Evolutionary conservation across 192 early-diverging fungal genomes (phyloP), one percentile per base, ranked within the genome.

Genomic region (Backusella luteola): DNA sequence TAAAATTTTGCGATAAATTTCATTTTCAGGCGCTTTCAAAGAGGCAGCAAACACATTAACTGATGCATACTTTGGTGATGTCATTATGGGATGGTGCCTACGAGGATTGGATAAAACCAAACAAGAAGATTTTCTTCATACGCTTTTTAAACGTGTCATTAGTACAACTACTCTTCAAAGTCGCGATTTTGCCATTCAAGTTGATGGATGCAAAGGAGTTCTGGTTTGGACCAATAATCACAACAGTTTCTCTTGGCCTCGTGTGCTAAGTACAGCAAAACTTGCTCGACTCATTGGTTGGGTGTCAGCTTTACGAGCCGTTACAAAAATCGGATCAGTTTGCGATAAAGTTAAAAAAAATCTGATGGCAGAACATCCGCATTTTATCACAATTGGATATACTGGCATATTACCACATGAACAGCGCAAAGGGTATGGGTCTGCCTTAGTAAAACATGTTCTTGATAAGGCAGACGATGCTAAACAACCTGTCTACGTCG

Each of bases 181-280:
- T 68, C 59, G 75, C 6, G 81, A 83, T 39, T 83, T 76, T 49
- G 77, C 76, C 23, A 66, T 83, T 67, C 81, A 83, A 76, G 77
- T 76, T 9, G 81, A 83, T 35, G 77, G 77, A 19, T 83, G 76
- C 29, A 83, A 83, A 38, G 81, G 81, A 63, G 75, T 76, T 19
- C 35, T 79, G 17, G 46, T 79, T 14, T 83, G 77, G 77, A 56
- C 69, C 0, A 83, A 67, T 21, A 44, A 72, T 26, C 32, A 74
- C 0, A 36, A 63, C 9, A 74, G 74, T 0, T 52, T 69, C 4
- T 68, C 70, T 34, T 66, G 71, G 35, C 72, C 72, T 38, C 66
- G 66, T 69, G 21, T 52, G 1, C 41, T 75, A 8, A 73, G 77
- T n/a, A 59, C 59, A 12, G 44, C 72, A 17, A 73, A 78, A 39